A percentile compares a stretch with the other conserved stretches of the same genome.
Conservation (phyloP, 1,284 basidiomycete genomes). For the Wolfiporia cocos region DNA sequence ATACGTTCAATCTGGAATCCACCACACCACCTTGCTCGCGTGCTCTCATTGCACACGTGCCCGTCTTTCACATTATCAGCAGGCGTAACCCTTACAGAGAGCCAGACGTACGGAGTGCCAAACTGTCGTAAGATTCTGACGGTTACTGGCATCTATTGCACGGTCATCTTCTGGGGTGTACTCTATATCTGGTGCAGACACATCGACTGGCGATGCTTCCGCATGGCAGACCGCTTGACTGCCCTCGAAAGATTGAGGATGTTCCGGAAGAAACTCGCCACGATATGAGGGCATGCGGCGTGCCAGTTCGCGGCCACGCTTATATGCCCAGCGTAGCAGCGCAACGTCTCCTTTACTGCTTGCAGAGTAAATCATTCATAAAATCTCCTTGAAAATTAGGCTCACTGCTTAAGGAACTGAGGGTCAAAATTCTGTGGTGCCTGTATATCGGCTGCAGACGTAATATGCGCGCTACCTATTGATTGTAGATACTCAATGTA, state of each 20-base stretch:
- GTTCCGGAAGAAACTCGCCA: slow-evolving; percentile 23
- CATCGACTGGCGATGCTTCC: slow-evolving; percentile 10
- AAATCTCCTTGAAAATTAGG: neutral
- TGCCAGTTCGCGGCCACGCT: slow-evolving; percentile 27
- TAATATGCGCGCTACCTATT: neutral
- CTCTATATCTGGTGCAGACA: slow-evolving; percentile 36
- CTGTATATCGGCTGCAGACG: neutral
- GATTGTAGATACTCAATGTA: neutral
- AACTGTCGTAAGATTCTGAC: slow-evolving; percentile 19
- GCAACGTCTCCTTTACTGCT: slow-evolving; percentile 27
- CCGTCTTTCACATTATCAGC: slow-evolving; percentile 6
- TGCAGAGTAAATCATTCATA: too few relatives aligned
- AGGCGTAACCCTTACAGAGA: neutral
- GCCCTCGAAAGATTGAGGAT: slow-evolving; percentile 25
- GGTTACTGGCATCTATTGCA: slow-evolving; percentile 57
- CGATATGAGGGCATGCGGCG: slow-evolving; percentile 31
- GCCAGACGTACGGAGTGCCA: slow-evolving; percentile 21
- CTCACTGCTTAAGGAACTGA: neutral
- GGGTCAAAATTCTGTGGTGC: neutral
- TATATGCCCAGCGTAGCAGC: slow-evolving; percentile 35
- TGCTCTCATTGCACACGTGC: slow-evolving; percentile 60
- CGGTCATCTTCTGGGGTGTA: slow-evolving; percentile 57
- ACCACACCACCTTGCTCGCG: slow-evolving; percentile 68
- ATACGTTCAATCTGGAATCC: slow-evolving; percentile 63
- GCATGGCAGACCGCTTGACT: slow-evolving; percentile 10